A percentile compares a stretch with the other conserved stretches of the same genome.
Conservation (phyloP, 805 yeast species). For the Kregervanrija pseudodelftensis region DNA sequence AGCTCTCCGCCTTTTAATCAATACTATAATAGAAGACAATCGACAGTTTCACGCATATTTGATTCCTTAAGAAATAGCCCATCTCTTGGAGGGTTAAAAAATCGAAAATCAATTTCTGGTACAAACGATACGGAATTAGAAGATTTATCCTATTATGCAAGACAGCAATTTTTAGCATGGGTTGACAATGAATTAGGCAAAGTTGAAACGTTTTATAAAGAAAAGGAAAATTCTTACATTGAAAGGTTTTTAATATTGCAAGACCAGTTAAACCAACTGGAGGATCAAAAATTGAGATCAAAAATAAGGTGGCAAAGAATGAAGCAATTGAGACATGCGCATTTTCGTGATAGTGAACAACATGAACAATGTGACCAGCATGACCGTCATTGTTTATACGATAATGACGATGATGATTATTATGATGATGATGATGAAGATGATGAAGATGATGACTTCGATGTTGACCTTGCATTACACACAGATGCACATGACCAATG, state of each 20-base stretch:
- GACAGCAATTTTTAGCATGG: conserved; percentile 55
- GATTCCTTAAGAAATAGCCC: conserved; percentile 6
- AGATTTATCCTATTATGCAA: conserved; percentile 30
- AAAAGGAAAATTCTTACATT: conserved; percentile 52
- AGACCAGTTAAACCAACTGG: conserved; percentile 59
- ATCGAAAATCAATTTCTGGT: not conserved
- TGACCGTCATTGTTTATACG: conserved; percentile 3
- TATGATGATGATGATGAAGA: conserved; percentile 8
- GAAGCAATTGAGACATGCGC: conserved; percentile 4
- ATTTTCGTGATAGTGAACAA: not conserved
- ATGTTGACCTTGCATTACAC: conserved; percentile 4
- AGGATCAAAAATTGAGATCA: conserved; percentile 39
- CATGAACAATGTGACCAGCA: not conserved
- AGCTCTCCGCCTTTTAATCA: not conserved
- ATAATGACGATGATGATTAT: conserved; percentile 12
- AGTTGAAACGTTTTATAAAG: conserved; percentile 54
- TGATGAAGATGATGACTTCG: conserved; percentile 6
- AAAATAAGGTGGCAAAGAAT: conserved; percentile 12
- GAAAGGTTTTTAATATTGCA: conserved; percentile 55
- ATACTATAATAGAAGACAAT: conserved; percentile 13
- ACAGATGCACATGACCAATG: conserved; percentile 15
- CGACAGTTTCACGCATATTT: conserved; percentile 18
- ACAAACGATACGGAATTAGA: conserved; percentile 20
- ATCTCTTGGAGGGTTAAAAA: conserved; percentile 6
- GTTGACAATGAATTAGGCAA: conserved; percentile 52